Conservation (phyloP, 495 filamentous ascomycete genomes). For the Tuber borchii region DNA sequence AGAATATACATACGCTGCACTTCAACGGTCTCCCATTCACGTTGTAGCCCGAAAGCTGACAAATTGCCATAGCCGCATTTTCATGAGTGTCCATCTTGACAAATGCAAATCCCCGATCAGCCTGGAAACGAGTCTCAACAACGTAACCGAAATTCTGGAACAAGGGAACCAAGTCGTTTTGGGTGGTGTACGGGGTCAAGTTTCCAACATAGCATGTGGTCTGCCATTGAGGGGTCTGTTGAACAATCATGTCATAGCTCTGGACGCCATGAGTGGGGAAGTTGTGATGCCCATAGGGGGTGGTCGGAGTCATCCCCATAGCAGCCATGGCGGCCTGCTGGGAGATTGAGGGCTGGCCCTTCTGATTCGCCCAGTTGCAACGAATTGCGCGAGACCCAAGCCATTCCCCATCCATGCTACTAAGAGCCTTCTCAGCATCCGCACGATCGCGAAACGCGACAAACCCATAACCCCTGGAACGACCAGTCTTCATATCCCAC, state of each 20-base stretch:
- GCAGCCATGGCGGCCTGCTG: constrained; percentile 95
- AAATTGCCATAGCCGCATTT: constrained; percentile 97
- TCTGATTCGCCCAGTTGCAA: constrained; percentile 99
- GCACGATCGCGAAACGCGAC: constrained; percentile 92
- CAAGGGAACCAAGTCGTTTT: constrained; percentile 87
- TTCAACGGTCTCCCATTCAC: constrained; percentile 96
- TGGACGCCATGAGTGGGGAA: constrained; percentile 95
- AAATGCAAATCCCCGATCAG: constrained; percentile 95
- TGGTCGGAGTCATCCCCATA: constrained; percentile 98
- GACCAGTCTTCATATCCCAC: constrained; percentile 99
- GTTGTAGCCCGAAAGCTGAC: constrained; percentile 91
- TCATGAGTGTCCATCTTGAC: constrained; percentile 99
- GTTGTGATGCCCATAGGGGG: constrained; percentile 92
- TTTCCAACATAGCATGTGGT: constrained; percentile 99
- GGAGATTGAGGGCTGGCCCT: constrained; percentile 95
- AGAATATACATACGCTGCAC: constrained; percentile 74
- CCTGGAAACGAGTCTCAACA: constrained; percentile 93
- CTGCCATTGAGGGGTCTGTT: constrained; percentile 97
- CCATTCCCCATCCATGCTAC: constrained; percentile 99
- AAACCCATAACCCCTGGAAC: constrained; percentile 95
- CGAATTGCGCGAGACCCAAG: constrained; percentile 96
- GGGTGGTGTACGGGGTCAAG: constrained; percentile 93
- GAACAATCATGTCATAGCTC: constrained; percentile 95
- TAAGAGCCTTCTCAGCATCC: constrained; percentile 93
- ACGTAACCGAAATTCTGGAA: constrained; percentile 99